These are phyloP conservation scores for Globisporangium middletonii DNA, from an alignment of 352 stramenopile species.

Conservation along the genomic window DNA sequence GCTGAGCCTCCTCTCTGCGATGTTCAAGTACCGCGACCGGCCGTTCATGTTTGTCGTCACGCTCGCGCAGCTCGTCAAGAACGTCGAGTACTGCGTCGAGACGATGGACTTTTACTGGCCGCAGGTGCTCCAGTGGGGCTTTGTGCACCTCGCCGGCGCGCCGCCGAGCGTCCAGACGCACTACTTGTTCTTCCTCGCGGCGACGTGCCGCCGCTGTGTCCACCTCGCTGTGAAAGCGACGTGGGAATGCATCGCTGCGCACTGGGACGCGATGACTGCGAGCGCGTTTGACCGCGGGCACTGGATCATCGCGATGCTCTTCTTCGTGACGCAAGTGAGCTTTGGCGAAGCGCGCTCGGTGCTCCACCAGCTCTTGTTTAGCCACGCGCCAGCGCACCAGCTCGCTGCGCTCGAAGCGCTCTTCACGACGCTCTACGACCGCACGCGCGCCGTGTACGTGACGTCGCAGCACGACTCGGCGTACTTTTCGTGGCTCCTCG, in stretches of 20 bases:
- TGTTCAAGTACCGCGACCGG: slow-evolving; percentile 64
- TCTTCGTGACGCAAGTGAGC: slow-evolving; percentile 59
- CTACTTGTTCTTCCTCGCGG: slow-evolving; percentile 57
- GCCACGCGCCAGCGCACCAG: slow-evolving; percentile 31
- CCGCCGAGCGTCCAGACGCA: slow-evolving; percentile 52
- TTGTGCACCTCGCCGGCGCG: slow-evolving; percentile 33
- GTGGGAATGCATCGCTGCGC: slow-evolving; percentile 61
- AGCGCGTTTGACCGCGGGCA: slow-evolving; percentile 36
- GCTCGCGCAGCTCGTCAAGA: slow-evolving; percentile 53
- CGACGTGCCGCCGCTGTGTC: slow-evolving; percentile 41
- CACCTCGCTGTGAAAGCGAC: slow-evolving; percentile 51
- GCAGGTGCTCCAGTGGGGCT: slow-evolving; percentile 63
- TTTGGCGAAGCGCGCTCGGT: slow-evolving; percentile 39
- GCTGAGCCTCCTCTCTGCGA: slow-evolving; percentile 45
- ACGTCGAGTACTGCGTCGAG: slow-evolving; percentile 44
- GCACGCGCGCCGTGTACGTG: slow-evolving; percentile 26
- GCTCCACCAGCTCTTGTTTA: slow-evolving; percentile 41
- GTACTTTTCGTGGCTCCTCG: slow-evolving; percentile 53
- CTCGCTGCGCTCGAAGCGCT: slow-evolving; percentile 31
- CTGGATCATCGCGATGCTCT: slow-evolving; percentile 50
- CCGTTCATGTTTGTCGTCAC: slow-evolving; percentile 66
- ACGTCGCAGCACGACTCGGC: slow-evolving; percentile 31
- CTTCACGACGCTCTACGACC: slow-evolving; percentile 35
- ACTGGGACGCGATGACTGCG: slow-evolving; percentile 48
- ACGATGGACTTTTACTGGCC: slow-evolving; percentile 71